Conservation (phyloP, 768 basidiomycete species). For the Stropharia rugosoannulata region DNA sequence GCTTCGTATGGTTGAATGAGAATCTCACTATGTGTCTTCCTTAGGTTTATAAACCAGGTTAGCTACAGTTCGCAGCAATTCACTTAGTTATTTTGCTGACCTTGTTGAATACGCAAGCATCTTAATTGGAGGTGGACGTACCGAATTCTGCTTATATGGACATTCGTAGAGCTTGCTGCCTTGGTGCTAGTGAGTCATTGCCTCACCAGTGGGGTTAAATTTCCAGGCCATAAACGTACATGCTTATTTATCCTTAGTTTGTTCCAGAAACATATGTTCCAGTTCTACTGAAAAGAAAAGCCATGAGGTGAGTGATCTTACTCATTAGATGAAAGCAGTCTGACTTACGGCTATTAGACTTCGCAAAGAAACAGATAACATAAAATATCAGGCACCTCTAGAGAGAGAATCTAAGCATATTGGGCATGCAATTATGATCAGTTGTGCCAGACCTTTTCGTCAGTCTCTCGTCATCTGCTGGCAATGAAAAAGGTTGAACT, state of each 20-base stretch:
- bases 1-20: neutral
- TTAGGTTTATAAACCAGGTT: conserved; percentile 69
- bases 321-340: neutral
- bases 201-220: too few relatives aligned
- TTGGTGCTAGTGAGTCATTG: conserved; percentile 47
- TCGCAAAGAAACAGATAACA: conserved; percentile 54
- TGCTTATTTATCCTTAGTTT: conserved; percentile 33
- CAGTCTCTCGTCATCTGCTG: conserved; percentile 21
- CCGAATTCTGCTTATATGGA: conserved; percentile 70
- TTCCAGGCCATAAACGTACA: neutral
- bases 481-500: neutral
- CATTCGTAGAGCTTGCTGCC: conserved; percentile 47
- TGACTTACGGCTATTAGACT: conserved; percentile 32
- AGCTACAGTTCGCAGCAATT: conserved; percentile 5
- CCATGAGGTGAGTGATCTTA: conserved; percentile 38
- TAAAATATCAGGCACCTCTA: conserved; percentile 54
- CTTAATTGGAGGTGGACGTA: conserved; percentile 78
- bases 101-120: conserved; percentile 34
- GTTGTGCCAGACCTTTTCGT: conserved; percentile 76
- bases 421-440: conserved; percentile 45
- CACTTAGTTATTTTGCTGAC: neutral
- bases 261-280: conserved; percentile 76
- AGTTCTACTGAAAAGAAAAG: conserved; percentile 60
- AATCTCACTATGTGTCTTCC: neutral
- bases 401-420: conserved; percentile 52